Base-by-base conservation (phyloP, 148 eudicot genomes). In the Beta vulgaris region DNA sequence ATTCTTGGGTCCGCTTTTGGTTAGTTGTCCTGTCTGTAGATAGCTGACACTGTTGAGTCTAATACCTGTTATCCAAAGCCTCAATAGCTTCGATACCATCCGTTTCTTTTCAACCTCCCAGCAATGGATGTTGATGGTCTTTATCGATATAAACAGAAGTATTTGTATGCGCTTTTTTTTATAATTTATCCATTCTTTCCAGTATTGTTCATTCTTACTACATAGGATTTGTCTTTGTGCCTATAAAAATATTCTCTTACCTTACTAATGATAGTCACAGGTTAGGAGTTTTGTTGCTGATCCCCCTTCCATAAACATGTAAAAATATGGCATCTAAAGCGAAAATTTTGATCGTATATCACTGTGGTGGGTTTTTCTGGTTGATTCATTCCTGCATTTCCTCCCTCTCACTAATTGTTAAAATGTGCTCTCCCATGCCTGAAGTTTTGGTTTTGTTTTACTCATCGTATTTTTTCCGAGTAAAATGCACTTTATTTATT, bases 11-110 rank as follows among this genome's bases (percentile, higher is more conserved):
- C 68, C 69, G 73, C 73, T 73, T 28, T 59, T 73, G 42, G 58
- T 74, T 63, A 48, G 74, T 74, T 68, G 61, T 59, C 39, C 74
- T 60, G n/a, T 79, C 36, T 74, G 82, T 79, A 79, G 71, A 79
- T 79, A 74, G 77, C 44, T 67, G 78, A 79, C 69, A 79, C 39
- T 71, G 74, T 71, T 71, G 71, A 73, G 75, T 61, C 68, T 73
- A 60, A 64, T 48, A 71, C 57, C 57, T 37, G 64, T 79, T 48
- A 59, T 43, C 62, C 70, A 74, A 74, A 74, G 77, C 60, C 48
- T 48, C 16, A 2, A 34, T 62, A 35, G 60, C 46, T 64, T 63
- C 49, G 43, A 73, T 74, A 66, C 43, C 68, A 68, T 74, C 60
- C 46, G 70, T 74, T 74, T 44, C 26, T 23, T 73, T 23, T 68